Evolutionary conservation across 495 filamentous ascomycete genomes (phyloP), one percentile per base, ranked within the genome.

Genomic region (Daldinia grandis): DNA sequence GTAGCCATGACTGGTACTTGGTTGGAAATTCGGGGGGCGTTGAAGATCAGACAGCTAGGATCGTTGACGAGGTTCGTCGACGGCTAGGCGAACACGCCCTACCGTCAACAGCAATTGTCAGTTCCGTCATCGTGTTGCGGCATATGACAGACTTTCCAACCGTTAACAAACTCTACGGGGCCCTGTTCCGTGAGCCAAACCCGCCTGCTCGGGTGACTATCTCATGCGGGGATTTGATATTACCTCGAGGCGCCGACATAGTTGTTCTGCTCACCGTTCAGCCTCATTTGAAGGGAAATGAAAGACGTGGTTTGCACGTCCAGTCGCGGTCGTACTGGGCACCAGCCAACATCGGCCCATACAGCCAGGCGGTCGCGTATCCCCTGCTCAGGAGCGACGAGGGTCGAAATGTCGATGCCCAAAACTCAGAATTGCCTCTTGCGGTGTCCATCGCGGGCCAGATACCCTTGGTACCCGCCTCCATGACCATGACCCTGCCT

Each of bases 271-370:
- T 85, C 7, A 78, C 78, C 27, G 72, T 82, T 17, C 72, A 75
- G 17, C 56, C 66, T n/a, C 58, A 54, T 14, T 66, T 74, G 9
- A 50, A 68, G 12, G 64, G 58, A 14, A 64, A 53, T 37, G 78
- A 78, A 70, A 81, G 79, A 57, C 83, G 84, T 10, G 89, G 89
- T 2, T 85, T 99, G 1, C 95, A 99, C 77, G 94, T 99, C 3
- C 96, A 98, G 76, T 93, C 91, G 15, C 85, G 92, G 27, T 95
- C 92, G 3, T 98, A 98, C 84, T 99, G 95, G 95, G 96, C 95
- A 1, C 95, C 95, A 0, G 94, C 96, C 7, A 98, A 98, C 71
- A 99, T 99, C 58, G 95, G 95, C 0, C 95, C 96, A 0, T 99
- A 99, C 77, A 96, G 93, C 12, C 95, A 99, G 80, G 93, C 95